Evolutionary conservation across 495 filamentous ascomycete genomes (phyloP).

Genomic region (Talaromyces nanjingensis): DNA sequence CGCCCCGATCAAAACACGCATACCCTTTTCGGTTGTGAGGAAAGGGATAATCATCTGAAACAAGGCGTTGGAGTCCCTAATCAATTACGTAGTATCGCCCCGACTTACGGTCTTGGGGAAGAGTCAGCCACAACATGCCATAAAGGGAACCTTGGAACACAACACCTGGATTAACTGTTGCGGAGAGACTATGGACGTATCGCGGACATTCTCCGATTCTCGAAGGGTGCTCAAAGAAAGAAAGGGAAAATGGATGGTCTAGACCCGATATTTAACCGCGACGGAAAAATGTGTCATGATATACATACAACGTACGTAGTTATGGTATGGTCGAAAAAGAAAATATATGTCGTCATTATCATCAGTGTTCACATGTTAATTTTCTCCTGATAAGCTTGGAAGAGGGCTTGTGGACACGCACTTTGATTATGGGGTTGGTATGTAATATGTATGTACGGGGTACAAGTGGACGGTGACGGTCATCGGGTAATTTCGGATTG

Average conservation of each 20-base stretch:
- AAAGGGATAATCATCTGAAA: background rate
- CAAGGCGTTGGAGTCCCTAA: background rate
- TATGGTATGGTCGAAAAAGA: background rate
- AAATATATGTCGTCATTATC: background rate
- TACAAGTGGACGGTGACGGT: background rate
- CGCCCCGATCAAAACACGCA: background rate
- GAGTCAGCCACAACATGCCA: background rate
- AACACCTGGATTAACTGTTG: no score
- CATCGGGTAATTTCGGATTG: slow-evolving; percentile 3
- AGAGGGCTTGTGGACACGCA: background rate
- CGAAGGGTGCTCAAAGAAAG: background rate
- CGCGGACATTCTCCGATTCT: no score
- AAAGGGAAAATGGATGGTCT: background rate
- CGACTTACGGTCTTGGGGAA: background rate
- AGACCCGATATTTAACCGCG: background rate
- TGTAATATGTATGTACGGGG: background rate
- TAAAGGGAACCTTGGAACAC: background rate
- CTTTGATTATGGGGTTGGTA: background rate
- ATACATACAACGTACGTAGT: background rate
- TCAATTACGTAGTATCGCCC: background rate
- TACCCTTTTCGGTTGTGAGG: background rate
- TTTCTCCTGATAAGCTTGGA: background rate
- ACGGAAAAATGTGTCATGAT: background rate
- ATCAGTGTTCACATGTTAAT: background rate
- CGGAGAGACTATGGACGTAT: background rate